Base-by-base conservation (phyloP, 768 basidiomycete species). In the Strobilomyces dryophilus region DNA sequence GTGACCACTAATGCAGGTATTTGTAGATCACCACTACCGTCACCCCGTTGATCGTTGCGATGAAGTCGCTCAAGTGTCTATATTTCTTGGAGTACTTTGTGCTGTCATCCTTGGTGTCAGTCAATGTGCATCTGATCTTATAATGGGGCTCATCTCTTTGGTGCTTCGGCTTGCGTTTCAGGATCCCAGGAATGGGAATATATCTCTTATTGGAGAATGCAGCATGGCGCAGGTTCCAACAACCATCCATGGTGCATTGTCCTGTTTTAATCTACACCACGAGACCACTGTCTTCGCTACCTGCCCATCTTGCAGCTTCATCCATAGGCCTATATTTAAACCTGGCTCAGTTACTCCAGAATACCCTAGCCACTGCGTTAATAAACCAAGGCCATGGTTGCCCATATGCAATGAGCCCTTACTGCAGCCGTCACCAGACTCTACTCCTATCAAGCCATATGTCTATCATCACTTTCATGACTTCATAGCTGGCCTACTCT, bases 381-480 rank as follows among this genome's bases (percentile, higher is more conserved):
- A 45, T 3, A 32, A 45, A 21, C 14, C 31, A 12, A 45, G 21
- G 11, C 9, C 20, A 21, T 45, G 45, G 45, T 8, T 35, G 8
- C 42, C 24, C 39, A 36, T 45, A 11, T 49, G 47, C 31, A 21
- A 24, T 32, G 6, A 46, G 32, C 45, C 45, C 31, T 21, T 52
- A 15, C 39, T 52, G 12, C 17, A 12, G 4, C 15, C 20, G 7
- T 46, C 7, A 8, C 15, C 11, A 3, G 36, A 49, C 17, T 2
- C 6, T 7, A 8, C n/a, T 20, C 45, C 49, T 8, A 44, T 52
- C 29, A 56, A 56, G 20, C 31, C 51, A n/a, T 56, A 24, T 6
- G 39, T 56, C 8, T 53, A 56, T 18, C 44, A 56, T 26, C 41
- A 56, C 15, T 56, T 5, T 18, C 36, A 37, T 15, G 36, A 37